phyloP scores from a whole-genome alignment of 768 basidiomycete species.

The Russula dissimulans region DNA sequence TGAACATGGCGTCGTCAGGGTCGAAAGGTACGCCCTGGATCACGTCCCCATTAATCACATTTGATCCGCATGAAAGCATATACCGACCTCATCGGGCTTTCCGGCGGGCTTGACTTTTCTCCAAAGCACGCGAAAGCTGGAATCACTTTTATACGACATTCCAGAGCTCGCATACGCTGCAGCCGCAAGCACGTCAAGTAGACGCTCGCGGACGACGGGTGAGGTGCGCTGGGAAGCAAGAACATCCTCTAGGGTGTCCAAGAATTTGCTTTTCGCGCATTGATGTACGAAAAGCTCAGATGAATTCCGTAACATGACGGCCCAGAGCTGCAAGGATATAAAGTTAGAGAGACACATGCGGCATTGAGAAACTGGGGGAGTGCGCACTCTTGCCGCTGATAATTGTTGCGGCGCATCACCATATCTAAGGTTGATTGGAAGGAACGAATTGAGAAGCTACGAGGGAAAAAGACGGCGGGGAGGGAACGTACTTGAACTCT shows the following conservation, averaged over 20 bases:
- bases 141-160: conserved; percentile 28
- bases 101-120: conserved; percentile 66
- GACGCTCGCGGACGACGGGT: conserved; percentile 71
- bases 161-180: conserved; percentile 60
- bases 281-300: conserved; percentile 62
- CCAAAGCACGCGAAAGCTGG: conserved; percentile 66
- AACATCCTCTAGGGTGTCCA: conserved; percentile 71
- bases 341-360: not conserved
- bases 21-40: conserved; percentile 66
- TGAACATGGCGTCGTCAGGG: conserved; percentile 71
- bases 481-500: conserved; percentile 65
- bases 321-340: conserved; percentile 55
- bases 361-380: not conserved
- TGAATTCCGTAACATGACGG: conserved; percentile 81
- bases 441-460: not conserved
- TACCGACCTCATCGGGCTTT: conserved; percentile 68
- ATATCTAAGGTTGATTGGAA: conserved; percentile 5
- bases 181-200: conserved; percentile 75
- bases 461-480: not conserved
- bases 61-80: not conserved
- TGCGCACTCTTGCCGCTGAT: conserved; percentile 18
- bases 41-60: not conserved
- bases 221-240: conserved; percentile 52
- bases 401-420: conserved; percentile 18
- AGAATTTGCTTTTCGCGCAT: conserved; percentile 65